These are phyloP conservation scores for Exophiala sp. DNA, from an alignment of 2,329 filamentous ascomycete species.

Conservation along the genomic window DNA sequence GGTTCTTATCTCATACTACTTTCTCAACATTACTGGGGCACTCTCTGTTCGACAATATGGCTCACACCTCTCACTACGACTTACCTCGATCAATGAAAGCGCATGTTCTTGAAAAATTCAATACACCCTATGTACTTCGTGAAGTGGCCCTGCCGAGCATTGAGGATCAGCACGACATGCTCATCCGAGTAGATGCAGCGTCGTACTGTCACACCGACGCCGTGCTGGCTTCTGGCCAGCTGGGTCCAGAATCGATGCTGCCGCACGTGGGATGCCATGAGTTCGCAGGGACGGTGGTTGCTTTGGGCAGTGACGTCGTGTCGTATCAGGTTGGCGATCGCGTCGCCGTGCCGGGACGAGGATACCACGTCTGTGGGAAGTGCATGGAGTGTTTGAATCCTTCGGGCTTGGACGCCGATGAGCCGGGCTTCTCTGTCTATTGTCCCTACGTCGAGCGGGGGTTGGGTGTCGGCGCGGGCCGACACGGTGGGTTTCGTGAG, in stretches of 20 bases:
- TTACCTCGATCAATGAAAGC: constrained; percentile 24
- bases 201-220: constrained; percentile 48
- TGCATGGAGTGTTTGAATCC: constrained; percentile 13
- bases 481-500: constrained; percentile 27
- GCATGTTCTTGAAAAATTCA: constrained; percentile 19
- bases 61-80: not conserved
- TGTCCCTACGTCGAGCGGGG: constrained; percentile 45
- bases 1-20: too few relatives aligned
- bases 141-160: constrained; percentile 36
- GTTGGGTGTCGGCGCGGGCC: constrained; percentile 41
- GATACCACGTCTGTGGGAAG: constrained; percentile 12
- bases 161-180: constrained; percentile 42
- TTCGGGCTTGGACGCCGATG: constrained; percentile 10
- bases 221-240: constrained; percentile 36
- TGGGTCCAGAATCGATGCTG: constrained; percentile 34
- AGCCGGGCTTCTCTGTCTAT: constrained; percentile 35
- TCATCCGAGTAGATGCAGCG: constrained; percentile 46
- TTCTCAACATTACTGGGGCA: too few relatives aligned
- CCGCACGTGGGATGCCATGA: constrained; percentile 48
- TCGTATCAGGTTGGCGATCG: constrained; percentile 6
- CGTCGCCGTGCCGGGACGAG: constrained; percentile 12
- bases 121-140: constrained; percentile 20
- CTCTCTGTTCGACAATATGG: too few relatives aligned
- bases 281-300: constrained; percentile 45
- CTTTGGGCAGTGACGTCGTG: constrained; percentile 7